phyloP scores from a whole-genome alignment of 352 stramenopile genomes.

The Bremia lactucae region DNA sequence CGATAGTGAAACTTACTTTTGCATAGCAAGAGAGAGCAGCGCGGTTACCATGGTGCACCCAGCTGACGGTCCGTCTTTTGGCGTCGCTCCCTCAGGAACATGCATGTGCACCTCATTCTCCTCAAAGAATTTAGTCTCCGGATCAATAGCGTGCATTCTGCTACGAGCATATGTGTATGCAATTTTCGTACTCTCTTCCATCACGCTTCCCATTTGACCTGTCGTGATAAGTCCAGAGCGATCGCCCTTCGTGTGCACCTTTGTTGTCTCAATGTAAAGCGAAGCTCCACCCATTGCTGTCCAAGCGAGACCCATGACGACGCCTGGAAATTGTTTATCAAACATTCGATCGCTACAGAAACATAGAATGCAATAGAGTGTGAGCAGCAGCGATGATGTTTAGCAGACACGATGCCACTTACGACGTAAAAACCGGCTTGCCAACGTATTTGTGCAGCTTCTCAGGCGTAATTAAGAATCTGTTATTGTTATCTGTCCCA shows the following conservation, averaged over 20 bases:
- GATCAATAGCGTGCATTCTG: constrained; percentile 54
- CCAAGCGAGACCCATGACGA: constrained; percentile 99
- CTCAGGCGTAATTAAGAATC: constrained; percentile 87
- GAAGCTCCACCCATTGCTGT: constrained; percentile 96
- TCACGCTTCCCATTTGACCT: constrained; percentile 96
- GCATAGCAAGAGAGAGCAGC: constrained; percentile 91
- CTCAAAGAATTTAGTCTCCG: constrained; percentile 92
- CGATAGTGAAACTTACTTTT: constrained; percentile 60
- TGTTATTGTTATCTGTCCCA: constrained; percentile 26
- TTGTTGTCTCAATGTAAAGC: constrained; percentile 96
- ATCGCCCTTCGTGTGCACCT: constrained; percentile 57
- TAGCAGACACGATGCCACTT: constrained; percentile 14
- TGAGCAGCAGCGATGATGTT: background rate
- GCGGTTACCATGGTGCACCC: constrained; percentile 97
- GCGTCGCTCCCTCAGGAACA: constrained; percentile 96
- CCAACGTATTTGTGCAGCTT: constrained; percentile 97
- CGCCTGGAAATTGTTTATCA: constrained; percentile 86
- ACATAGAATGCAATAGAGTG: background rate
- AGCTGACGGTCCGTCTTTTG: constrained; percentile 97
- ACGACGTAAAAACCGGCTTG: constrained; percentile 94
- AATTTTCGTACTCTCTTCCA: constrained; percentile 98
- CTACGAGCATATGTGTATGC: constrained; percentile 89
- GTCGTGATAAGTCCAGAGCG: constrained; percentile 74
- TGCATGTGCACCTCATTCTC: constrained; percentile 95
- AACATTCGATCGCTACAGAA: constrained; percentile 90